Conservation (phyloP, 192 early-diverging fungal genomes). For the Podila epigama region DNA sequence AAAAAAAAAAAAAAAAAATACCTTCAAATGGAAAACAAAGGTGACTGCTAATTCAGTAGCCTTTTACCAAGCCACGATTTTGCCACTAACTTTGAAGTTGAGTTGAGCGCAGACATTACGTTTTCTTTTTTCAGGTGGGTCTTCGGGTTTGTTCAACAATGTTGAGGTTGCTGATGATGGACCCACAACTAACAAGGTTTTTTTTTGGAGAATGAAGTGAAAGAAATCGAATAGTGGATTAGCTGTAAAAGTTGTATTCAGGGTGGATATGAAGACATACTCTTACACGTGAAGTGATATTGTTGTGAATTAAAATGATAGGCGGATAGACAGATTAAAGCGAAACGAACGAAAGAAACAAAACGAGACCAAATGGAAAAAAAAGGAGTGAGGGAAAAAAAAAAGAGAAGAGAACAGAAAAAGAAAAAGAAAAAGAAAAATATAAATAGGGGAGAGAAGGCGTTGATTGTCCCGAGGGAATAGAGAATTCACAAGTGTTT, state of each 20-base stretch:
- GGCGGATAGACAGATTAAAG: neutral
- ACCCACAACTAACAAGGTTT: too few relatives aligned
- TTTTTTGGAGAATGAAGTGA: too few relatives aligned
- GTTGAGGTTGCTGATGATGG: too few relatives aligned
- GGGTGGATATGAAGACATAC: neutral
- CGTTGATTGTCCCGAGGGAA: too few relatives aligned
- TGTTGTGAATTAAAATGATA: neutral
- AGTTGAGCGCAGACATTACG: too few relatives aligned
- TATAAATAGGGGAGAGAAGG: too few relatives aligned
- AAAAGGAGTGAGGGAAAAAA: neutral
- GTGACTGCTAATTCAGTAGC: neutral
- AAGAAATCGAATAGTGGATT: neutral
- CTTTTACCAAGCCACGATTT: neutral
- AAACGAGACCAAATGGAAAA: too few relatives aligned
- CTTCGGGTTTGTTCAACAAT: too few relatives aligned
- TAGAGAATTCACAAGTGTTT: too few relatives aligned
- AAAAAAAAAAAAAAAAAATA: neutral
- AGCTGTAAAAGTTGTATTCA: neutral
- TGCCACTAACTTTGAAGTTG: too few relatives aligned
- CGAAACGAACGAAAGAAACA: neutral
- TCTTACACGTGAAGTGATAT: neutral
- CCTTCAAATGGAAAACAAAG: neutral
- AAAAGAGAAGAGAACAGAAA: conserved; percentile 14
- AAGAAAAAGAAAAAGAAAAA: too few relatives aligned
- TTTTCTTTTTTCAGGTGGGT: too few relatives aligned